Base-by-base conservation (phyloP, 1,284 basidiomycete species). In the Xerocomus amazonicus region DNA sequence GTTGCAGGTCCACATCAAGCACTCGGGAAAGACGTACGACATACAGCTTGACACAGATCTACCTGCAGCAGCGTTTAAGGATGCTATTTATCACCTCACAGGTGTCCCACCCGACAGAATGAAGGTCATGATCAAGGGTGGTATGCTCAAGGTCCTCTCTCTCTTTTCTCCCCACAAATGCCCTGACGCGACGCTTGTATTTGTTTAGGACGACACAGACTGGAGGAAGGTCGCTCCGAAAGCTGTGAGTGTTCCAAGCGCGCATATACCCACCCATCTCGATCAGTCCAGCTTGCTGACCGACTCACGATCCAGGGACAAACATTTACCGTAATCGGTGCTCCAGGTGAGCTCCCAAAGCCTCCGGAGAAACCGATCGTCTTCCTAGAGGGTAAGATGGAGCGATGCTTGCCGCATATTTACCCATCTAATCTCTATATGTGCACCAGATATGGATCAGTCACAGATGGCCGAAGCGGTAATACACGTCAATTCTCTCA, bases 121-220 rank as follows among this genome's bases (percentile, higher is more conserved):
- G 89, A 99, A 97, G 71, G 89, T 98, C 56, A 95, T 97, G 90
- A 78, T 96, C 67, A 97, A 97, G 68, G 91, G 91, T 43, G 91
- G 91, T n/a, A 79, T 92, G 59, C 79, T 97, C 66, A 94, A 92
- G 80, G 90, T 87, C 47, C 17, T 63, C 55, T 13, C 33, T 41
- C 55, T 13, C 32, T 41, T 39, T n/a, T 32, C 9, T 33, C 41
- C 42, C 16, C 27, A 40, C 39, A 41, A 2, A 4, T 3, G 10
- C 3, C 3, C 35, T 53, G 36, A 53, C 42, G 37, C 40, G 39
- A 46, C 16, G 1, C n/a, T 36, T 32, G 9, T 42, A 12, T 48
- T 39, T n/a, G 6, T 35, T 10, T 44, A 93, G 89, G 92, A 97
- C 62, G 90, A 96, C 58, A 80, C 89, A 0, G 83, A 88, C 56